Conservation (phyloP, 2,329 filamentous ascomycete genomes). For the Aphanoascus verrucosus region DNA sequence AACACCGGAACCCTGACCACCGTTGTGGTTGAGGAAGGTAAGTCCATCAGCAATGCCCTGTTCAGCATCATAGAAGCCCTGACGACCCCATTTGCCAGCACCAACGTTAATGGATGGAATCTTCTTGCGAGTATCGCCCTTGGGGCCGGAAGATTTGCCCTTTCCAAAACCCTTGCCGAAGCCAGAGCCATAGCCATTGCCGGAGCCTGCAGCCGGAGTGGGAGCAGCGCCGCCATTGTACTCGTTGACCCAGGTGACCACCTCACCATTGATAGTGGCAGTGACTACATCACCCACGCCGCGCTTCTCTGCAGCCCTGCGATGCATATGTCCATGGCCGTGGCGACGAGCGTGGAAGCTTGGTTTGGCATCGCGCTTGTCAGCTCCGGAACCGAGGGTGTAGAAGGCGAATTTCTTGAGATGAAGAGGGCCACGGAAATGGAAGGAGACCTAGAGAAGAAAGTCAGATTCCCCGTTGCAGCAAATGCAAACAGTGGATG, state of each 20-base stretch:
- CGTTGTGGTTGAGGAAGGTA: constrained; percentile 49
- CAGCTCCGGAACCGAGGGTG: constrained; percentile 35
- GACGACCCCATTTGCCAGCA: constrained; percentile 32
- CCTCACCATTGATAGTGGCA: constrained; percentile 49
- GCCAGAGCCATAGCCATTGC: constrained; percentile 1
- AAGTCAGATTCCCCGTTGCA: constrained; percentile 12
- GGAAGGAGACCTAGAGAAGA: constrained; percentile 52
- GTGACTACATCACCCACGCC: constrained; percentile 42
- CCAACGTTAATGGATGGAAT: constrained; percentile 18
- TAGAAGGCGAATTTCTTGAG: constrained; percentile 62
- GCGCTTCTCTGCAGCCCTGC: constrained; percentile 37
- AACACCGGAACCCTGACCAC: constrained; percentile 46
- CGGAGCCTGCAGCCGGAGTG: constrained; percentile 10
- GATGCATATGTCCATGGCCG: constrained; percentile 40
- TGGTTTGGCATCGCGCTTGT: constrained; percentile 31
- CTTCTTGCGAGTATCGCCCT: constrained; percentile 8
- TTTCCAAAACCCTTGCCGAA: background rate
- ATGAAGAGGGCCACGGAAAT: constrained; percentile 59
- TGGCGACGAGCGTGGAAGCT: constrained; percentile 34
- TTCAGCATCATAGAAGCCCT: constrained; percentile 40
- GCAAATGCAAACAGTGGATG: background rate
- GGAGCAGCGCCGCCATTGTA: constrained; percentile 34
- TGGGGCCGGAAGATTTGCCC: background rate
- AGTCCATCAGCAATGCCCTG: constrained; percentile 41
- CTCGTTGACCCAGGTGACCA: constrained; percentile 50